Evolutionary conservation across 352 stramenopile genomes (phyloP), one percentile per base, ranked within the genome.

Genomic region (Phytopythium oedochilum): DNA sequence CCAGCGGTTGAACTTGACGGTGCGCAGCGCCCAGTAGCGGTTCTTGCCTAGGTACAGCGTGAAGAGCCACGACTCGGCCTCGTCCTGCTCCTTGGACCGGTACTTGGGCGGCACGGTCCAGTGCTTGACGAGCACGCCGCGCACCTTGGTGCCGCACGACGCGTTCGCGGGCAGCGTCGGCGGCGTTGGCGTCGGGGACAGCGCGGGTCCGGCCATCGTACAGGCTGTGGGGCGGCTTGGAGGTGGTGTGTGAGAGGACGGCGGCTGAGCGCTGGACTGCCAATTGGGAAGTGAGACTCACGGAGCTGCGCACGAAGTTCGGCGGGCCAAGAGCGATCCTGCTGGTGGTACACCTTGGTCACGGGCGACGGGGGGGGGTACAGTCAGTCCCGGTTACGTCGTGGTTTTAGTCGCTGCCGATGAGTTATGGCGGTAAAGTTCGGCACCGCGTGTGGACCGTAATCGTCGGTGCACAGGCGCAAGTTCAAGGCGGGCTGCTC

Each of bases 31-130:
- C 56, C 73, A 73, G 56, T 86, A 86, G 12, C 67, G 68, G 43
- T 81, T 70, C 23, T 86, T 83, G 60, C 73, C 73, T 1, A 83
- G 35, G 58, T 82, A 84, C 47, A 86, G 63, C 44, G 73, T 83
- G 47, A 88, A 61, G 0, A 88, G 60, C 63, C 75, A 77, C 45
- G 78, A 64, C 55, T 88, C 77, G n/a, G 77, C 77, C 39, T 83
- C 74, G 32, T 86, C 72, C 48, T 88, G 73, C 51, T 83, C 73
- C 1, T 61, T 47, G 1, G 77, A 79, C 54, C 76, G 77, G 12
- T 49, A 53, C n/a, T 76, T 81, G 3, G 40, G 60, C 28, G 61
- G 31, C 10, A 84, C 68, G 4, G 78, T 88, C 75, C 75, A 88
- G 57, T 88, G 69, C 44, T 78, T 69, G 11, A 63, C 32, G 18